These are phyloP conservation scores for Salix exigua DNA, from an alignment of 345 rosid genomes.

Conservation along the genomic window DNA sequence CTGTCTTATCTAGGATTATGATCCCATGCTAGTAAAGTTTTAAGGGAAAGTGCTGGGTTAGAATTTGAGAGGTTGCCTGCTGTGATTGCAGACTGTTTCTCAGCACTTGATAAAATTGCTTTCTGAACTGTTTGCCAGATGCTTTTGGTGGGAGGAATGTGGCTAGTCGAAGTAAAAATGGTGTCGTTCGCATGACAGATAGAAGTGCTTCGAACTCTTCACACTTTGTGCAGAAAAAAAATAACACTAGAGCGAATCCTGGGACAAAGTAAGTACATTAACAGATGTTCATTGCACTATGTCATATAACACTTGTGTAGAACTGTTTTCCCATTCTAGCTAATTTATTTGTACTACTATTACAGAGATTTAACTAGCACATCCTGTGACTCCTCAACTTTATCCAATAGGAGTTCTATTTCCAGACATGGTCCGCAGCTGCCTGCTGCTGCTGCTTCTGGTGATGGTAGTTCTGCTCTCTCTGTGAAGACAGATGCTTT, in stretches of 20 bases:
- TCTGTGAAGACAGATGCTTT: slow-evolving; percentile 18
- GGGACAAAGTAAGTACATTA: slow-evolving; percentile 43
- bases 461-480: slow-evolving; percentile 16
- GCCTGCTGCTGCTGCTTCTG: slow-evolving; percentile 8
- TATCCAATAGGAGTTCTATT: slow-evolving; percentile 41
- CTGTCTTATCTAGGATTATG: background rate
- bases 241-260: slow-evolving; percentile 28
- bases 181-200: slow-evolving; percentile 31
- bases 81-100: background rate
- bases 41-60: background rate
- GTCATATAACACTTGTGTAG: background rate
- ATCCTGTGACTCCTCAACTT: slow-evolving; percentile 34
- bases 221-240: slow-evolving; percentile 34
- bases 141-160: slow-evolving; percentile 48
- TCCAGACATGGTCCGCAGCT: slow-evolving; percentile 15
- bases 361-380: slow-evolving; percentile 33
- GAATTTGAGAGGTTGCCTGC: background rate
- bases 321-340: background rate
- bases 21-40: background rate
- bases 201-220: slow-evolving; percentile 34
- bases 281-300: background rate
- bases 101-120: background rate
- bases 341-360: slow-evolving; percentile 1
- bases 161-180: slow-evolving; percentile 47
- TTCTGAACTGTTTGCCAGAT: slow-evolving; percentile 26